Base-by-base conservation (phyloP, 2,329 filamentous ascomycete species). In the Septoria linicola region DNA sequence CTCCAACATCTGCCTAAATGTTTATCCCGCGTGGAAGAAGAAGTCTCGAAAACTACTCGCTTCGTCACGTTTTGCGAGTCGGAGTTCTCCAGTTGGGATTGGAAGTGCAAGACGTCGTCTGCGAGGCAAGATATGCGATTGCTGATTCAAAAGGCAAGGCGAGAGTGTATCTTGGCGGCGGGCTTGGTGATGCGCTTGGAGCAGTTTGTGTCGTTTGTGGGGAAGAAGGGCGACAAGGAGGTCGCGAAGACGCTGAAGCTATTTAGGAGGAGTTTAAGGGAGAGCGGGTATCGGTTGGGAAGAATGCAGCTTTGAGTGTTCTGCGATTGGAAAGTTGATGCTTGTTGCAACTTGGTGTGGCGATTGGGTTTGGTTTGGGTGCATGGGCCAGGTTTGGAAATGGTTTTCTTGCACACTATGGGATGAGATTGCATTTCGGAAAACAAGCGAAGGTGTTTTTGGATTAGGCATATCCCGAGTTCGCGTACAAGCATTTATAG, bases 31-130 rank as follows among this genome's bases (percentile, higher is more conserved):
- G 34, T 61, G 14, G 47, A 54, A 39, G 48, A 53, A 10, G 43
- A 57, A 43, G 23, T 61, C 19, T 43, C 43, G 3, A 51, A 52
- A 32, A 56, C 50, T 14, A 48, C 45, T 13, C 41, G 56, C 3
- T 46, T 52, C 19, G 49, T 54, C 10, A 40, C 41, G 3, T 59
- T 59, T 37, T 55, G 52, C 35, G 54, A 58, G 32, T 49, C 39
- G 10, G 59, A 61, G 20, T 61, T 52, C 52, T 58, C 52, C 39
- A 50, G 45, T 35, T 57, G 54, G 54, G 59, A 59, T 19, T 61
- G 56, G 59, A 43, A 27, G 8, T 54, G 50, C 44, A 61, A 59
- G 32, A 59, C 53, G 19, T 41, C 37, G 13, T 36, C 44, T 17
- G 59, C 56, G 13, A 45, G 44, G 37, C 46, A 52, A 10, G 57